Percentiles rank a stretch among this genome's conserved stretches.
Conservation (phyloP, 2,329 filamentous ascomycete species). For the Aspergillus sp. region DNA sequence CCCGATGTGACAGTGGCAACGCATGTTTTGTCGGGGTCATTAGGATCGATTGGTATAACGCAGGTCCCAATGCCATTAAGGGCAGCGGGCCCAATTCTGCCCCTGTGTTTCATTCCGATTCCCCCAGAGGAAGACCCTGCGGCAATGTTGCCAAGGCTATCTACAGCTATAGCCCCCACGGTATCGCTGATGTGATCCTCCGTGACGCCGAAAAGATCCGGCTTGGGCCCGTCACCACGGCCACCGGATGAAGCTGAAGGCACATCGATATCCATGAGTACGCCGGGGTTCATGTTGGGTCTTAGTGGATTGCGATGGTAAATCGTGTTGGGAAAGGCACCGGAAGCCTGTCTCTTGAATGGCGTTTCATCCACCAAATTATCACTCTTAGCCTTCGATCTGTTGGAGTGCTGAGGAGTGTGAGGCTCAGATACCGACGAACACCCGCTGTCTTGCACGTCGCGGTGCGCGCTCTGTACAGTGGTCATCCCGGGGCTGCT, state of each 20-base stretch:
- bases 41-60: slow-evolving; percentile 75
- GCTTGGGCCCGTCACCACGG: background rate
- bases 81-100: slow-evolving; percentile 88
- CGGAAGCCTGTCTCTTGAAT: background rate
- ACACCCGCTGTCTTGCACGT: background rate
- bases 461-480: background rate
- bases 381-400: background rate
- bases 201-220: slow-evolving; percentile 5
- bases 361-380: background rate
- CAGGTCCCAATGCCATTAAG: slow-evolving; percentile 89
- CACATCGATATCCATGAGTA: slow-evolving; percentile 9
- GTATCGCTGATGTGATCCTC: slow-evolving; percentile 82
- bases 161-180: slow-evolving; percentile 92
- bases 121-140: slow-evolving; percentile 95
- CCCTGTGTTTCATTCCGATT: slow-evolving; percentile 97
- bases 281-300: background rate
- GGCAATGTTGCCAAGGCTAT: slow-evolving; percentile 82
- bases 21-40: slow-evolving; percentile 69
- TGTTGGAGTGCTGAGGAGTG: background rate
- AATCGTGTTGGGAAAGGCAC: background rate
- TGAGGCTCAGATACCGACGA: background rate
- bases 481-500: background rate
- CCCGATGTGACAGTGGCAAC: slow-evolving; percentile 90
- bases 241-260: background rate
- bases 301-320: slow-evolving; percentile 12